phyloP scores from a whole-genome alignment of 768 basidiomycete genomes.

The Trametes punicea region DNA sequence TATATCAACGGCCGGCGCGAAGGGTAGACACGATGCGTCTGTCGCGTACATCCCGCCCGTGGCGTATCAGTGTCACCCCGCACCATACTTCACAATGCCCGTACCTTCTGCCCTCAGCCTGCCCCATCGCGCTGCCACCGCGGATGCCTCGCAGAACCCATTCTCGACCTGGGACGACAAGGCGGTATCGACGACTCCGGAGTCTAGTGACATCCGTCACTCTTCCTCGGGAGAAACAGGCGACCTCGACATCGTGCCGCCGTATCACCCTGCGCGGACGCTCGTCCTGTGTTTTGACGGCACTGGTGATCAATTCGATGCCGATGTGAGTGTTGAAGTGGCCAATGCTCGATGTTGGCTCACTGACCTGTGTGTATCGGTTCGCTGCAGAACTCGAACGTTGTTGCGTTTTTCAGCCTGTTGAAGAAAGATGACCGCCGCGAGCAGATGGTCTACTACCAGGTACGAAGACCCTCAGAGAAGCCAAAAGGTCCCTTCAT shows the following conservation, averaged over 20 bases:
- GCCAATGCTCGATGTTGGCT: not conserved
- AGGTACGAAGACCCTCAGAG: slow-evolving; percentile 37
- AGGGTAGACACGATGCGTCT: too few relatives aligned
- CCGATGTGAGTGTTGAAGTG: slow-evolving; percentile 43
- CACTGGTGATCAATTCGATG: slow-evolving; percentile 61
- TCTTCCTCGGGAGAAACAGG: slow-evolving; percentile 6
- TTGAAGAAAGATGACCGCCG: slow-evolving; percentile 60
- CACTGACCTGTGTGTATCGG: not conserved
- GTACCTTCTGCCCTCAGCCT: not conserved
- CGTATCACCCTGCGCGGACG: slow-evolving; percentile 37
- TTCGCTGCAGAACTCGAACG: slow-evolving; percentile 59
- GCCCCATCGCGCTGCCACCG: slow-evolving; percentile 6
- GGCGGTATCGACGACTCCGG: not conserved
- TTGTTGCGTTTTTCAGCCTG: slow-evolving; percentile 66
- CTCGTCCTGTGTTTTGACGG: slow-evolving; percentile 72
- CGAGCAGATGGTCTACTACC: slow-evolving; percentile 73
- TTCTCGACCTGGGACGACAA: not conserved
- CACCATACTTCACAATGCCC: not conserved
- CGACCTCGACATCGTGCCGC: slow-evolving; percentile 23
- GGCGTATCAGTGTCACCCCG: too few relatives aligned
- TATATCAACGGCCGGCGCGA: too few relatives aligned
- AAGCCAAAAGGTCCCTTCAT: not conserved
- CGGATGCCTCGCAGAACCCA: not conserved
- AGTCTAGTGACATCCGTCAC: not conserved
- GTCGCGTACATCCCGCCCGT: too few relatives aligned